A percentile compares a stretch with the other conserved stretches of the same genome.
These are phyloP conservation scores for Solanum pinnatisectum DNA, from an alignment of 257 asterid genomes.

Conservation along the genomic window DNA sequence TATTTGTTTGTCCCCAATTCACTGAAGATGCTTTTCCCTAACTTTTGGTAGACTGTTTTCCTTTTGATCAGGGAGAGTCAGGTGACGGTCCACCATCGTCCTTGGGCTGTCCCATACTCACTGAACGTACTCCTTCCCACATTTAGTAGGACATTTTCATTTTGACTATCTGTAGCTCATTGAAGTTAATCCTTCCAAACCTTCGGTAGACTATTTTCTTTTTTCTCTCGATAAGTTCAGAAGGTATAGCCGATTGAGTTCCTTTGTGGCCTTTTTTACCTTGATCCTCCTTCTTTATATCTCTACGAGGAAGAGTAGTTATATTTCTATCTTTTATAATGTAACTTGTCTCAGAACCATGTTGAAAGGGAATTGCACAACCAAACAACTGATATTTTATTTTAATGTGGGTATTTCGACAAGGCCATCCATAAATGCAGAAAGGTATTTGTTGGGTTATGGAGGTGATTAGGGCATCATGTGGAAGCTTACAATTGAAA, in stretches of 20 bases:
- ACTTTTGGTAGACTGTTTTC: background rate
- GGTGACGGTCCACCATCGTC: background rate
- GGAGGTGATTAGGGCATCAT: too few relatives aligned
- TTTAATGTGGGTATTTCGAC: background rate
- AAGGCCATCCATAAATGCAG: background rate
- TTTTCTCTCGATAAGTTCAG: background rate
- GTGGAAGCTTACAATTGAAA: too few relatives aligned
- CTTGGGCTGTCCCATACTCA: background rate
- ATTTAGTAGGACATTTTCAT: background rate
- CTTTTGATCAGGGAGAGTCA: background rate
- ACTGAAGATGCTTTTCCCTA: background rate
- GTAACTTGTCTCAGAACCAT: background rate
- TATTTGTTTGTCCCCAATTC: background rate
- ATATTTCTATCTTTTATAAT: background rate
- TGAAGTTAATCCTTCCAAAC: conserved; percentile 4
- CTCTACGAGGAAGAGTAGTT: background rate
- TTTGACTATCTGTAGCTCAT: background rate
- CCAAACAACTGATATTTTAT: conserved; percentile 34
- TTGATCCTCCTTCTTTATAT: background rate
- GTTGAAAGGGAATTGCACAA: conserved; percentile 7
- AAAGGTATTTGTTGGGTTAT: too few relatives aligned
- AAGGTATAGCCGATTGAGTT: background rate
- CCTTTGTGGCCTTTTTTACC: background rate
- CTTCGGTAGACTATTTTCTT: background rate
- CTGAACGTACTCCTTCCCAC: background rate